Conservation (phyloP, 768 basidiomycete genomes). For the Udeniomyces megalosporus region DNA sequence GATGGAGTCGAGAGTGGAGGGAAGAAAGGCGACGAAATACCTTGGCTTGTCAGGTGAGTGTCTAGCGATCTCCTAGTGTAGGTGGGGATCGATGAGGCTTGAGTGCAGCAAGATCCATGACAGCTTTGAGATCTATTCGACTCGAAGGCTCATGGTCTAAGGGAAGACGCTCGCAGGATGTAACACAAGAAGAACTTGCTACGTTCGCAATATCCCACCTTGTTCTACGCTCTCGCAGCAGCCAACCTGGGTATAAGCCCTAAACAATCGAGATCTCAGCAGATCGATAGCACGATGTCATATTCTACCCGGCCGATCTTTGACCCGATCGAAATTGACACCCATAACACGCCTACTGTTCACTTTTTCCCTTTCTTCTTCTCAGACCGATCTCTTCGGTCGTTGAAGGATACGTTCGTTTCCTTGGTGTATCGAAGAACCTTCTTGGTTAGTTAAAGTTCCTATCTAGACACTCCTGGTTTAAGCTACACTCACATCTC, state of each 20-base stretch:
- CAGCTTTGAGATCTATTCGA: too few relatives aligned
- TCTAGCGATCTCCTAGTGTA: neutral
- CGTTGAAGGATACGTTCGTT: conserved; percentile 40
- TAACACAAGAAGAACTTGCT: too few relatives aligned
- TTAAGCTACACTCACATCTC: neutral
- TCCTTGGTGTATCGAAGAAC: conserved; percentile 33
- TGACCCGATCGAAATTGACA: neutral
- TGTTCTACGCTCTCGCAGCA: too few relatives aligned
- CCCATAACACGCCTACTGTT: neutral
- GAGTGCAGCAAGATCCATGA: too few relatives aligned
- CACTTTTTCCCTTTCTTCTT: neutral
- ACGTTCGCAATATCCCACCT: too few relatives aligned
- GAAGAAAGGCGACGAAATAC: conserved; percentile 32
- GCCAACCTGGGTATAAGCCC: too few relatives aligned
- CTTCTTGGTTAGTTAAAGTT: neutral
- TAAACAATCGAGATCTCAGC: too few relatives aligned
- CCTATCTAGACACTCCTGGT: neutral
- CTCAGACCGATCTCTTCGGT: conserved; percentile 31
- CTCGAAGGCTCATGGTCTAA: too few relatives aligned
- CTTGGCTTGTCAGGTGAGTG: conserved; percentile 45
- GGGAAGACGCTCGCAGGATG: too few relatives aligned
- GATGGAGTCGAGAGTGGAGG: conserved; percentile 29
- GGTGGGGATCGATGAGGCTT: neutral
- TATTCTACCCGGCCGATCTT: too few relatives aligned
- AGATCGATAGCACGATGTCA: too few relatives aligned